Percentiles rank a stretch among this genome's conserved stretches.
Conservation (phyloP, 1,284 basidiomycete genomes). For the Apiotrichum sp. region DNA sequence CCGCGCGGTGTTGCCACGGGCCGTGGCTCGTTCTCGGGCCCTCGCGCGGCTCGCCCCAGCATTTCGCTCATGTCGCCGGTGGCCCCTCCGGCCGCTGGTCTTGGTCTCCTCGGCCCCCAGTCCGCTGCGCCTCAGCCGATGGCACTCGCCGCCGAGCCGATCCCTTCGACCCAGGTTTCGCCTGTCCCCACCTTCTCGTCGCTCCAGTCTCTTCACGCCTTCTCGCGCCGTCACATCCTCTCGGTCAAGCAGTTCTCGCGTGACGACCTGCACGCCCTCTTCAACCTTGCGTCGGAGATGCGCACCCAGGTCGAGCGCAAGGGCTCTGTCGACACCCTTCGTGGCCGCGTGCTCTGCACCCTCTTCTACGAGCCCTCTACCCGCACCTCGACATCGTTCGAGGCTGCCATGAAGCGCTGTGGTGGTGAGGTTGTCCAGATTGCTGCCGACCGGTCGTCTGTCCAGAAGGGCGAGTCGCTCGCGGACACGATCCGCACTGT, state of each 20-base stretch:
- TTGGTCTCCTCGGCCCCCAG: conserved; percentile 12
- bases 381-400: conserved; percentile 92
- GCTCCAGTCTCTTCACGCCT: conserved; percentile 59
- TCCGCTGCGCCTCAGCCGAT: conserved; percentile 30
- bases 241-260: conserved; percentile 90
- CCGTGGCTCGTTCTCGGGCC: conserved; percentile 39
- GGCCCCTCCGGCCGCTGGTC: conserved; percentile 13
- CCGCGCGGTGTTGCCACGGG: conserved; percentile 44
- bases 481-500: conserved; percentile 92
- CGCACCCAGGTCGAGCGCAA: conserved; percentile 88
- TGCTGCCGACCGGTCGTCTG: conserved; percentile 74
- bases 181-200: conserved; percentile 48
- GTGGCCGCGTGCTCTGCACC: conserved; percentile 87
- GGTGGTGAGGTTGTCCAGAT: conserved; percentile 91
- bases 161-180: conserved; percentile 12
- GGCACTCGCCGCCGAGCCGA: conserved; percentile 31
- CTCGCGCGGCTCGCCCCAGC: conserved; percentile 30
- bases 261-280: conserved; percentile 87
- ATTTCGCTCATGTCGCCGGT: conserved; percentile 18
- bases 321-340: conserved; percentile 81
- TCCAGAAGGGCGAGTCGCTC: conserved; percentile 89
- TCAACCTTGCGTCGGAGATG: conserved; percentile 95
- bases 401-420: conserved; percentile 97
- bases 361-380: conserved; percentile 98
- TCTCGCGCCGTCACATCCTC: conserved; percentile 84